Conservation (phyloP, 768 basidiomycete species). For the Gautieria morchelliformis region DNA sequence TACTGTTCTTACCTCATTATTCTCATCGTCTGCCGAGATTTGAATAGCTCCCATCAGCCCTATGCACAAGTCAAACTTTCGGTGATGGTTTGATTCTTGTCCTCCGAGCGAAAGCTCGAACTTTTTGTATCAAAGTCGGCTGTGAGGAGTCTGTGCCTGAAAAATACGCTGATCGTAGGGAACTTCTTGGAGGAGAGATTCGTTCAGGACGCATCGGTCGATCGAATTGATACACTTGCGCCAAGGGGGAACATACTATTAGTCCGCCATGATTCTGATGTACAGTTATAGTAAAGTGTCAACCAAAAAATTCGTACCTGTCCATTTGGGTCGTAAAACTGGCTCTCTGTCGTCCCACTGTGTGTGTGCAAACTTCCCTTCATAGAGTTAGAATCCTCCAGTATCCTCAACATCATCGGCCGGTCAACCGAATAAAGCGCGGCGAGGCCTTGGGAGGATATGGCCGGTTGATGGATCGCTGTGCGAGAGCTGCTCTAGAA, state of each 20-base stretch:
- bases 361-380: conserved; percentile 84
- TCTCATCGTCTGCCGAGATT: conserved; percentile 91
- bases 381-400: conserved; percentile 85
- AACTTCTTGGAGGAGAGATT: conserved; percentile 71
- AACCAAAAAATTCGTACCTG: conserved; percentile 46
- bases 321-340: conserved; percentile 79
- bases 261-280: background rate
- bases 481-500: conserved; percentile 53
- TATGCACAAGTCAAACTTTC: conserved; percentile 69
- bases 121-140: conserved; percentile 64
- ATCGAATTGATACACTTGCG: conserved; percentile 88
- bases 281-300: background rate
- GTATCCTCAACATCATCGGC: conserved; percentile 54
- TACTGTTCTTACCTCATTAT: conserved; percentile 55
- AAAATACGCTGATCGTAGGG: conserved; percentile 58
- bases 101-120: conserved; percentile 41
- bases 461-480: conserved; percentile 91
- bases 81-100: conserved; percentile 32
- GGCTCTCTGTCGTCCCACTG: conserved; percentile 67
- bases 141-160: conserved; percentile 70
- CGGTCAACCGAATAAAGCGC: conserved; percentile 78
- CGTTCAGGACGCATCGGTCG: conserved; percentile 80
- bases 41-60: conserved; percentile 93
- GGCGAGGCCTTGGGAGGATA: conserved; percentile 86
- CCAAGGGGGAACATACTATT: background rate